Evolutionary conservation across 2,329 filamentous ascomycete genomes (phyloP).

Genomic region (Aspergillus sergii): DNA sequence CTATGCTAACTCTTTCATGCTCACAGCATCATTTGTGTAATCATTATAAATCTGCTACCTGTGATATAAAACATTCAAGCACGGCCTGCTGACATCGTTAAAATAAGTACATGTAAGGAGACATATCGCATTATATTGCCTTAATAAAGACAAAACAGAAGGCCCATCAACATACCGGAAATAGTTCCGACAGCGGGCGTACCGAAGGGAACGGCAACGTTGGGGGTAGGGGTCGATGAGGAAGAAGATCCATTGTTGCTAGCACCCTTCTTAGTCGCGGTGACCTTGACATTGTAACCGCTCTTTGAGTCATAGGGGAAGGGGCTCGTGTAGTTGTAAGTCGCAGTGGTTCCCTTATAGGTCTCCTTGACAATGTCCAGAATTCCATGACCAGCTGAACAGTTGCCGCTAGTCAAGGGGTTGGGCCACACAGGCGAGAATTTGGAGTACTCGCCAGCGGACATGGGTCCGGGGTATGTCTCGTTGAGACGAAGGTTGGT

Average conservation of each 20-base stretch:
- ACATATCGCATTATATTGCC: constrained; percentile 1
- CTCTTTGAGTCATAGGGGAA: constrained; percentile 32
- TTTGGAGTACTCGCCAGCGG: constrained; percentile 27
- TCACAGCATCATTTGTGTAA: not conserved
- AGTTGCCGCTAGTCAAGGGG: constrained; percentile 30
- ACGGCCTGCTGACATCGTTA: not conserved
- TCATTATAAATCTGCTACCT: not conserved
- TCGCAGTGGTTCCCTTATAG: constrained; percentile 30
- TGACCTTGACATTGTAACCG: constrained; percentile 33
- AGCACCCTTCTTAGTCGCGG: constrained; percentile 26
- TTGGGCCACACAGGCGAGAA: constrained; percentile 33
- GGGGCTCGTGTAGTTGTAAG: constrained; percentile 40
- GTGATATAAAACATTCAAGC: not conserved
- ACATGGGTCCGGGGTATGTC: constrained; percentile 55
- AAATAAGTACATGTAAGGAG: not conserved
- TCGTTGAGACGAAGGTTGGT: constrained; percentile 53
- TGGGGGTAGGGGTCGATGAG: constrained; percentile 12
- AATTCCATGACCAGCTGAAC: constrained; percentile 40
- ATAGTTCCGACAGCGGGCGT: constrained; percentile 15
- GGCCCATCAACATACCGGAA: constrained; percentile 18
- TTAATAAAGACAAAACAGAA: constrained; percentile 21
- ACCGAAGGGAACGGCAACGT: constrained; percentile 14
- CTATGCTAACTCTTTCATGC: not conserved
- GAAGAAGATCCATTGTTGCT: constrained; percentile 11
- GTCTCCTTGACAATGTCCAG: constrained; percentile 37